phyloP scores from a whole-genome alignment of 108 stramenopile genomes.

The Conticribra weissflogii region DNA sequence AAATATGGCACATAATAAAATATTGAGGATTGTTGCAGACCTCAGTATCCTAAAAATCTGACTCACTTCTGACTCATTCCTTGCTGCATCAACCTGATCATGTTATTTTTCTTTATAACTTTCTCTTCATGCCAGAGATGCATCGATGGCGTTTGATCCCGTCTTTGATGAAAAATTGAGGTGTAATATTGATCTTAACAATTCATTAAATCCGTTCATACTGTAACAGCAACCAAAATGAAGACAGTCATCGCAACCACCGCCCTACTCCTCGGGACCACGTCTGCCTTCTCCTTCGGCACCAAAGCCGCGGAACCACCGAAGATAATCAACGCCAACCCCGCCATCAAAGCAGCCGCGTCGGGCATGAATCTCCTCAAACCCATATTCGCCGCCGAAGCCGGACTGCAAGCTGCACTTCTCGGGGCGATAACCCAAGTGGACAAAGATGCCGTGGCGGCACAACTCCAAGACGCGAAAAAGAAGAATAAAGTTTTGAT shows the following conservation, averaged over 20 bases:
- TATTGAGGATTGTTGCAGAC: no score
- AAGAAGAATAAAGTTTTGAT: constrained; percentile 58
- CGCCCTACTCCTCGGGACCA: background rate
- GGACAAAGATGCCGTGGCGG: constrained; percentile 51
- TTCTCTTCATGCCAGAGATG: no score
- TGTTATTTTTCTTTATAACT: no score
- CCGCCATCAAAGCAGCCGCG: constrained; percentile 65
- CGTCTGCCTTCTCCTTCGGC: background rate
- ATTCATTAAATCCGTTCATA: no score
- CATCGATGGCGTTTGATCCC: no score
- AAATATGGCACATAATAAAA: no score
- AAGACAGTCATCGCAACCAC: background rate
- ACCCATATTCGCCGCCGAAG: constrained; percentile 65
- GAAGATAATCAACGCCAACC: constrained; percentile 37
- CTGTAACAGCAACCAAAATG: no score
- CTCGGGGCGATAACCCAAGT: constrained; percentile 51
- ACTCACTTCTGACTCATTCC: no score
- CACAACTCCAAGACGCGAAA: constrained; percentile 34
- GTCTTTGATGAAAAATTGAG: no score
- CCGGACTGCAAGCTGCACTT: constrained; percentile 60
- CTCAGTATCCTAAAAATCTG: no score
- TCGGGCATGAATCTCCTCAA: constrained; percentile 69
- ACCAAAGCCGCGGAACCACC: background rate
- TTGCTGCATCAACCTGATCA: no score
- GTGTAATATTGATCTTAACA: no score